Base-by-base conservation (phyloP, 2,329 filamentous ascomycete genomes). In the Orbilia quercus region DNA sequence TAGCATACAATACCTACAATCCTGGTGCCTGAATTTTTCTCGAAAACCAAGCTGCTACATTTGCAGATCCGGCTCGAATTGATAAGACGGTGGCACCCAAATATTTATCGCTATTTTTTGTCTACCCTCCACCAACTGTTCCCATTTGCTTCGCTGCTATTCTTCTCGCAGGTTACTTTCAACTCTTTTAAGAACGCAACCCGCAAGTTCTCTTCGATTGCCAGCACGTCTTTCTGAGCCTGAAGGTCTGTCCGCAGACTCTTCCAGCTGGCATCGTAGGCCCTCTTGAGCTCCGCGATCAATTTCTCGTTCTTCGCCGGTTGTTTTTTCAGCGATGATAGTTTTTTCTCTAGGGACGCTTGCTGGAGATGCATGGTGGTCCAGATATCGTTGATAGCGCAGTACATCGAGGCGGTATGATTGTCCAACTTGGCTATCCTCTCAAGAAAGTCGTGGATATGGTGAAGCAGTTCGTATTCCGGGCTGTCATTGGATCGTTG, bases 381-480 rank as follows among this genome's bases (percentile, higher is more conserved):
- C 14, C 64, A 65, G 9, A 64, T 60, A 0, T 72, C 67, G 36
- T 72, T 65, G 9, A 65, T 65, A 16, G 67, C 38, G 23, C 51
- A 5, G 22, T 65, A 59, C 25, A 60, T 72, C n/a, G 25, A 45
- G 0, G 59, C 22, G 4, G 47, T 72, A 47, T 72, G 59, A 25
- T 72, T 72, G 38, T 65, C 67, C 2, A 72, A 34, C n/a, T 65
- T 72, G 1, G 67, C 67, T 14, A 72, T 54, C 44, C 38, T 51
- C 14, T 54, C 51, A 4, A 72, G 38, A 7, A 72, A 9, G 3
- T 72, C 67, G 3, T 65, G 53, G 51, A 60, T 42, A 11, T 48
- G 34, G 18, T 60, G 54, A n/a, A 65, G 53, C 23, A 18, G 31
- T 23, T 36, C 31, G 4, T 22, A 4, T 18, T 60, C 67, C 20